Evolutionary conservation across 495 filamentous ascomycete species (phyloP), one percentile per base, ranked within the genome.

Genomic region (Aspergillus campestris): DNA sequence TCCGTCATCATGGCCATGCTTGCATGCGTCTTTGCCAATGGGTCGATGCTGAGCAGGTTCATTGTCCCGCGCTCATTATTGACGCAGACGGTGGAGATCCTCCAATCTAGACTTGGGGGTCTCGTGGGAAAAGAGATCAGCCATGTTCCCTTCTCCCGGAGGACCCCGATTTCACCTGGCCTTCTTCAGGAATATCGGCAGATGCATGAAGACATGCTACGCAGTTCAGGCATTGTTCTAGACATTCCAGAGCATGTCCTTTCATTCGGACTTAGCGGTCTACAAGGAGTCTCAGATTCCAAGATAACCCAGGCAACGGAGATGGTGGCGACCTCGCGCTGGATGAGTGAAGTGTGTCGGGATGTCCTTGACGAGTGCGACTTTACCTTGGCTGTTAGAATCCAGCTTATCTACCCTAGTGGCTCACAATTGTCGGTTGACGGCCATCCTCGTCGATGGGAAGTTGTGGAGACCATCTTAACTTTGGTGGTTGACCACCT

Each of bases 1-100:
- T 81, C 80, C 0, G 76, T 86, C 1, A 84, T 89, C 42, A 72
- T 86, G 4, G 82, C 84, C 1, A 75, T 82, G 34, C 73, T 82
- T 7, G 72, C 79, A 5, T 68, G 70, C 0, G 59, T 62, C 3
- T 54, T 87, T 11, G 81, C 80, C 0, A 58, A 87, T 50, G 64
- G 66, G 0, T 47, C 49, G 0, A 66, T 59, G 12, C 62, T 87
- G 0, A 70, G 75, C 0, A 60, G 82, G 9, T 68, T 87, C 0
- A 53, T 87, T 5, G 82, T 87, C 7, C 69, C 71, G 7, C 84
- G 81, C 49, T 71, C 83, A 0, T 70, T 82, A 41, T 66, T 78
- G 0, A 67, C 62, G 6, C 82, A 87, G 56, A 82, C 81, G 69
- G 65, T 69, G 32, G 68, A 82, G 27, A 66, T 79, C 44, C 67